Evolutionary conservation across 2,329 filamentous ascomycete species (phyloP), one percentile per base, ranked within the genome.

Genomic region (Cytospora piceicola): DNA sequence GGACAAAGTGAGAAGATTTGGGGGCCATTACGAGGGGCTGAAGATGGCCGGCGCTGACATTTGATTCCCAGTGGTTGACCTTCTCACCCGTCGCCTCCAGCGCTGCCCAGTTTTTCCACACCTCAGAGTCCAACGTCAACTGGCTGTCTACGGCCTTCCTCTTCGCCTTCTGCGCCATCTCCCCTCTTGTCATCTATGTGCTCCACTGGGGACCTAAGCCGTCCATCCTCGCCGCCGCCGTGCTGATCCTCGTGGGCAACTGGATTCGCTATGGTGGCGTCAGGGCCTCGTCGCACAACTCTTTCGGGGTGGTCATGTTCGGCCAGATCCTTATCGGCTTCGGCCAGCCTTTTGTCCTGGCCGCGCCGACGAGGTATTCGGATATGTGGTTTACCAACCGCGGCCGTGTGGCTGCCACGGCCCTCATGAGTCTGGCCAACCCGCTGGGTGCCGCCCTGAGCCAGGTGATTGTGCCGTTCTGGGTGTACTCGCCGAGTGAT

Each of bases 331-430:
- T 99, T 67, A 93, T 91, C 61, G 95, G 94, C 0, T 83, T 97
- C 49, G 89, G 93, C 0, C 95, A 99, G 75, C 94, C 95, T 0
- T 98, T 98, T 76, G 92, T 96, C 15, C 86, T 98, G 12, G 88
- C 90, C 8, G 93, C 94, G 0, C 94, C 95, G 0, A 94, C 95
- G 0, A 84, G 92, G 68, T 99, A 96, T 78, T 95, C 92, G 63
- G 94, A 97, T 75, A 81, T 97, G 67, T 98, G 95, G 95, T 98
- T 98, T 78, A 94, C 92, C 1, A 89, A 91, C 72, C 81, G 83
- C 14, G 94, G 94, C 9, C 87, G 95, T 63, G 91, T 97, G 15
- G 90, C 90, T 62, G 94, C 94, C 22, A 98, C 94, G 0, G 95
- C 94, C 0, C 73, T 97, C 42, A 89, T 90, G 27, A 94, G 89